A percentile compares a stretch with the other conserved stretches of the same genome.
Conservation (phyloP, 2,329 filamentous ascomycete species). For the Alternaria alternata region DNA sequence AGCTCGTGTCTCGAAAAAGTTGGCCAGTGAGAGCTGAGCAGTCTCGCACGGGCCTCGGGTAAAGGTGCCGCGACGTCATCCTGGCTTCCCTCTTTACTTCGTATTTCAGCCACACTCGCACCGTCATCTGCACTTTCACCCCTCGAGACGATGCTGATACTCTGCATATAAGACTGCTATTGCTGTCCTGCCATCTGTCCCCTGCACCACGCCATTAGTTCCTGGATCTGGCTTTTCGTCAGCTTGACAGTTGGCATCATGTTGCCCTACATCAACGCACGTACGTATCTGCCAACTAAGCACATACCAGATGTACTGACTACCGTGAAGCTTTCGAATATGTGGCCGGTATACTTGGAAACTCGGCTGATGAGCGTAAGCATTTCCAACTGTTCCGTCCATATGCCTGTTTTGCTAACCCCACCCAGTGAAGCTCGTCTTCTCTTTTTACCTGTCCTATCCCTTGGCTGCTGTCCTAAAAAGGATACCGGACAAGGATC, state of each 20-base stretch:
- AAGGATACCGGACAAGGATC: slow-evolving; percentile 83
- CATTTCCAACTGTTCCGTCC: background rate
- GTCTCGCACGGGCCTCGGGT: slow-evolving; percentile 16
- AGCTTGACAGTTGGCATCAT: slow-evolving; percentile 51
- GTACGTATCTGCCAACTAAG: slow-evolving; percentile 54
- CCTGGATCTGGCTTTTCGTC: background rate
- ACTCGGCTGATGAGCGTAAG: slow-evolving; percentile 71
- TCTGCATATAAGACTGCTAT: slow-evolving; percentile 20
- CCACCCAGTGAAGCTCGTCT: slow-evolving; percentile 86
- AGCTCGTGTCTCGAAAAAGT: slow-evolving; percentile 3
- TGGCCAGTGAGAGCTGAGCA: slow-evolving; percentile 14
- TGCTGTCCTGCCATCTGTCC: background rate
- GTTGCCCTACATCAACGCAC: slow-evolving; percentile 70
- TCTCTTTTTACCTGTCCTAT: slow-evolving; percentile 89
- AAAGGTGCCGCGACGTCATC: slow-evolving; percentile 17
- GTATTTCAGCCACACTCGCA: slow-evolving; percentile 12
- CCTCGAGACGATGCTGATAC: slow-evolving; percentile 21
- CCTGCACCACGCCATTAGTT: background rate
- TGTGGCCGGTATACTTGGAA: slow-evolving; percentile 64
- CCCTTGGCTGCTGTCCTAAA: slow-evolving; percentile 89
- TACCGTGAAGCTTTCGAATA: slow-evolving; percentile 65
- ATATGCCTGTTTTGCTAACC: slow-evolving; percentile 16
- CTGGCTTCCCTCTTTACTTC: slow-evolving; percentile 9
- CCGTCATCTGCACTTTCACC: slow-evolving; percentile 11
- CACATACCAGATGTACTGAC: background rate